These are phyloP conservation scores for Cryphonectria naterciae DNA, from an alignment of 2,329 filamentous ascomycete species.

Conservation along the genomic window DNA sequence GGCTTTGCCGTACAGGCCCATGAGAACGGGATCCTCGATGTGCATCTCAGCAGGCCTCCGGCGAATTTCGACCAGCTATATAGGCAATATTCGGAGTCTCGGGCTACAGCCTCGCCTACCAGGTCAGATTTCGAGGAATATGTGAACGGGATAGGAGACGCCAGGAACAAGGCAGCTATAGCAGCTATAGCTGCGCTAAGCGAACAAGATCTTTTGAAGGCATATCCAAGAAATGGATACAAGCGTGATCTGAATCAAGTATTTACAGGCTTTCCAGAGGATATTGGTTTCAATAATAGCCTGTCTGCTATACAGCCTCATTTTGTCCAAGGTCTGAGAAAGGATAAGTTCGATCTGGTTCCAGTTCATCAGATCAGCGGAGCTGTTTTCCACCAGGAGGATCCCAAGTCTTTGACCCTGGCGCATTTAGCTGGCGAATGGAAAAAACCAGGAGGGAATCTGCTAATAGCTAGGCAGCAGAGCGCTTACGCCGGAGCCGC, in stretches of 20 bases:
- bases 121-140: neutral
- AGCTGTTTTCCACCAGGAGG: neutral
- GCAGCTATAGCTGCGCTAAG: neutral
- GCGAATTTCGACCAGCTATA: neutral
- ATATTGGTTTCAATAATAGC: conserved; percentile 36
- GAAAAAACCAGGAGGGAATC: neutral
- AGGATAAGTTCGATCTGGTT: neutral
- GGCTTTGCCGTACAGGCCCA: neutral
- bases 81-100: neutral
- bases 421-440: neutral
- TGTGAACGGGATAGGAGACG: neutral
- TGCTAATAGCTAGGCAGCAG: conserved; percentile 27
- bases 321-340: conserved; percentile 33
- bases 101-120: neutral
- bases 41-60: neutral
- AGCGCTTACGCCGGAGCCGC: conserved; percentile 36
- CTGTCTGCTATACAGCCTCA: conserved; percentile 37
- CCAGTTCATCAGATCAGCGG: neutral
- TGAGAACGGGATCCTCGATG: neutral
- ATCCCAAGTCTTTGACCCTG: neutral
- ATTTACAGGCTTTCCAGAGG: conserved; percentile 29
- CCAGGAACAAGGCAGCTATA: neutral
- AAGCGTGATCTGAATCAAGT: neutral
- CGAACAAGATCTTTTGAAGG: neutral
- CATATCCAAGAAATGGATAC: neutral